A percentile compares a stretch with the other conserved stretches of the same genome.
phyloP scores from a whole-genome alignment of 176 grass and related monocot species.

The Guadua angustifolia region DNA sequence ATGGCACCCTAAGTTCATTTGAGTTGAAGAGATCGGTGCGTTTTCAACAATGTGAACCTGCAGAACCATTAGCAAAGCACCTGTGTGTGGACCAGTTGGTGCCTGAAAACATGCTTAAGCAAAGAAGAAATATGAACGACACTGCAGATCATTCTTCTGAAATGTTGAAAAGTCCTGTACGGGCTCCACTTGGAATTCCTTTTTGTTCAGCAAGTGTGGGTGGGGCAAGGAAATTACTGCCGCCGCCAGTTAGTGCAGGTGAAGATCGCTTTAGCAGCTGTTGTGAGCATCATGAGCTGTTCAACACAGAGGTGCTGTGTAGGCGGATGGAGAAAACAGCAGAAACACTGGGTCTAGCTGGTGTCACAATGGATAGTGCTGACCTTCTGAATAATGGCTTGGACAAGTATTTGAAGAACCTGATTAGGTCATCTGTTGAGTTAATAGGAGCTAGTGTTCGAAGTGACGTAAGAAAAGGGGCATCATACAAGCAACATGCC shows the following conservation, averaged over 20 bases:
- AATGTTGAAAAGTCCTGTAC: constrained; percentile 50
- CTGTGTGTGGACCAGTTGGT: constrained; percentile 32
- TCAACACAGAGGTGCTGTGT: constrained; percentile 56
- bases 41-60: constrained; percentile 51
- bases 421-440: constrained; percentile 79
- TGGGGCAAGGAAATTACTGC: constrained; percentile 53
- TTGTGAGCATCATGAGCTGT: constrained; percentile 52
- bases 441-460: constrained; percentile 58
- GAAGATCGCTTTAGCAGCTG: constrained; percentile 55
- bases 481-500: constrained; percentile 47
- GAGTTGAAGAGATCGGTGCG: constrained; percentile 53
- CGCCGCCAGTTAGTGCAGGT: constrained; percentile 14
- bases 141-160: constrained; percentile 36
- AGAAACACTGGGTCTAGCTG: constrained; percentile 63
- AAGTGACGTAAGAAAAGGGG: constrained; percentile 48
- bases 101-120: constrained; percentile 33
- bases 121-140: constrained; percentile 41
- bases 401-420: constrained; percentile 75
- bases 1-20: constrained; percentile 47
- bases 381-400: constrained; percentile 79
- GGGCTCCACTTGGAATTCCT: constrained; percentile 71
- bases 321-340: constrained; percentile 73
- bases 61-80: constrained; percentile 61
- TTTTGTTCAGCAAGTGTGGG: constrained; percentile 70
- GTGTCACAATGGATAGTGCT: constrained; percentile 72